A percentile compares a stretch with the other conserved stretches of the same genome.
Conservation (phyloP, 345 rosid species). For the Citrus australasica region DNA sequence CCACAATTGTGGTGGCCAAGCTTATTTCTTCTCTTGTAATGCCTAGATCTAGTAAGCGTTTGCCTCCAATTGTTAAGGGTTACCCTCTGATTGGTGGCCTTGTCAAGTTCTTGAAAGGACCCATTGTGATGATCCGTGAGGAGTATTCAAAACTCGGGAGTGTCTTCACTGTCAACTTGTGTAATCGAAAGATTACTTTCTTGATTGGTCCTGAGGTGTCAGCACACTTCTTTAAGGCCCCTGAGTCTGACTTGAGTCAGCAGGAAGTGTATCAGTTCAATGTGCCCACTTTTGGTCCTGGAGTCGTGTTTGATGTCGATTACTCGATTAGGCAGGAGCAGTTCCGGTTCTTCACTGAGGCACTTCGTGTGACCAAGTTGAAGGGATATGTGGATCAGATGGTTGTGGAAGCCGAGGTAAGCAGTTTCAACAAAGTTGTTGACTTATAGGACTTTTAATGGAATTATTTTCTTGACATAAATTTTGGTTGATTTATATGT, state of each 20-base stretch:
- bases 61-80: slow-evolving; percentile 66
- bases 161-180: slow-evolving; percentile 72
- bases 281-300: slow-evolving; percentile 96
- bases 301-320: slow-evolving; percentile 95
- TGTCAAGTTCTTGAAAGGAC: slow-evolving; percentile 72
- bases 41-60: slow-evolving; percentile 59
- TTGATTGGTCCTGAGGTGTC: slow-evolving; percentile 97
- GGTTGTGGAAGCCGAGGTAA: slow-evolving; percentile 89
- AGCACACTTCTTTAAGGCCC: slow-evolving; percentile 91
- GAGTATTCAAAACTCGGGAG: slow-evolving; percentile 90
- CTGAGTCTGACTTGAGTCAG: slow-evolving; percentile 86
- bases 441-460: not conserved
- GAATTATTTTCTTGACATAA: too few relatives aligned
- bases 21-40: slow-evolving; percentile 55
- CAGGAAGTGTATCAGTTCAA: slow-evolving; percentile 96
- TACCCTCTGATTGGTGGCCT: slow-evolving; percentile 78
- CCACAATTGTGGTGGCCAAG: slow-evolving; percentile 73
- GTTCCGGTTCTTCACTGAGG: slow-evolving; percentile 90
- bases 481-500: not conserved
- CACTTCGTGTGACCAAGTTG: slow-evolving; percentile 75
- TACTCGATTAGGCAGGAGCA: slow-evolving; percentile 89
- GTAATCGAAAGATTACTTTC: slow-evolving; percentile 82
- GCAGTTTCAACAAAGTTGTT: not conserved
- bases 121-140: slow-evolving; percentile 73
- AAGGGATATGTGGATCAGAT: slow-evolving; percentile 96